Percentiles rank a stretch among this genome's conserved stretches.
These are phyloP conservation scores for Cyclostephanos invisitatus DNA, from an alignment of 108 stramenopile species.

Conservation along the genomic window DNA sequence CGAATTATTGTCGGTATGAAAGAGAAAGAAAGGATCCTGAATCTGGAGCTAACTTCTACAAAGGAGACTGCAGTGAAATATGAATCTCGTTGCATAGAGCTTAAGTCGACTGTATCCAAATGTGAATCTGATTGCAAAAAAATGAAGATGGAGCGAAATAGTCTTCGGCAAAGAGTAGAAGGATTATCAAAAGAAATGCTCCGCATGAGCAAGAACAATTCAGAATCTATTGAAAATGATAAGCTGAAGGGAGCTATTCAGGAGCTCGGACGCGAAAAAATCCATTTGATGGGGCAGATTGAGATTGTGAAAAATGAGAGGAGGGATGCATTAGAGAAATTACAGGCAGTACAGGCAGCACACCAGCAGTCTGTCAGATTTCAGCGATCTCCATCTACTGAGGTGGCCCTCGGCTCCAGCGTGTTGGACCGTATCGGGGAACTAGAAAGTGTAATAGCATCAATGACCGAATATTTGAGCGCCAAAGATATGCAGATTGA, in stretches of 20 bases:
- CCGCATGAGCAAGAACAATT: constrained; percentile 50
- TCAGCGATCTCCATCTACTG: constrained; percentile 20
- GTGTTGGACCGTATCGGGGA: constrained; percentile 54
- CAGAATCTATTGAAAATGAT: constrained; percentile 51
- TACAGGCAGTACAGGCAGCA: constrained; percentile 54
- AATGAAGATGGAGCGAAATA: constrained; percentile 73
- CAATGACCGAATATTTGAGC: constrained; percentile 73
- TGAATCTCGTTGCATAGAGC: constrained; percentile 23
- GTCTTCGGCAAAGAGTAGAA: constrained; percentile 72
- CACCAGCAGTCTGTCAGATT: constrained; percentile 51
- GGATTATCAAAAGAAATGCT: constrained; percentile 74
- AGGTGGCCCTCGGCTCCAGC: constrained; percentile 21
- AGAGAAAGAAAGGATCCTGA: constrained; percentile 35
- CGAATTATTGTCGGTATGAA: constrained; percentile 38
- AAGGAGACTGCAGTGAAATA: constrained; percentile 38
- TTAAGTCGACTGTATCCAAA: constrained; percentile 37
- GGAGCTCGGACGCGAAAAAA: constrained; percentile 48
- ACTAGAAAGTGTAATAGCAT: constrained; percentile 69
- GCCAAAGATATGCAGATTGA: constrained; percentile 85
- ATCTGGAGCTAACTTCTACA: constrained; percentile 47
- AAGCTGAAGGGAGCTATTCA: constrained; percentile 53
- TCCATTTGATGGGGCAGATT: constrained; percentile 20
- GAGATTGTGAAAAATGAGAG: constrained; percentile 42
- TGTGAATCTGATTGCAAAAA: constrained; percentile 54
- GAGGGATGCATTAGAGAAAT: constrained; percentile 53